Conservation (phyloP, 2,329 filamentous ascomycete genomes). For the Hypocrella siamensis region DNA sequence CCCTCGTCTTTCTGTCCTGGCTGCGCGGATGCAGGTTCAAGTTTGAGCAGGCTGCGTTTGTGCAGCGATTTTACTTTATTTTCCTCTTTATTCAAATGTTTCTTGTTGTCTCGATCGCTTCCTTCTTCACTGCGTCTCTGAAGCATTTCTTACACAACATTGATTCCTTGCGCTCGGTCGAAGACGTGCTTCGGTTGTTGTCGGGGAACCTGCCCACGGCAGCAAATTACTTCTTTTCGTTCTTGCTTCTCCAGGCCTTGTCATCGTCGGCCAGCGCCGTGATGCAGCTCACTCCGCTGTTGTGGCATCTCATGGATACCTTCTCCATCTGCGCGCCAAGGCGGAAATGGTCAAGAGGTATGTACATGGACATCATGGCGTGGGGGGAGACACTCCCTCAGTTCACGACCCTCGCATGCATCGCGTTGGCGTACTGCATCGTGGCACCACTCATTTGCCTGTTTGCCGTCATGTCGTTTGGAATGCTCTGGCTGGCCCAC, state of each 20-base stretch:
- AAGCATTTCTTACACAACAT: background rate
- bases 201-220: background rate
- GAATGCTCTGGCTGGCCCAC: background rate
- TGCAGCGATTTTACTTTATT: background rate
- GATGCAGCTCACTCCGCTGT: background rate
- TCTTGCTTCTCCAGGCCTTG: background rate
- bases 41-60: background rate
- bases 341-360: background rate
- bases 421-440: background rate
- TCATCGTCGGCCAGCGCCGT: background rate
- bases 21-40: background rate
- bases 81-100: conserved; percentile 1
- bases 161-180: background rate
- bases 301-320: background rate
- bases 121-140: background rate
- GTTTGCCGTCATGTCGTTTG: background rate
- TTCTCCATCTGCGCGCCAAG: background rate
- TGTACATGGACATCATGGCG: background rate
- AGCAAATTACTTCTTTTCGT: conserved; percentile 1
- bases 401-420: background rate
- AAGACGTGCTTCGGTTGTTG: background rate
- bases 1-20: background rate
- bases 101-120: background rate
- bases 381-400: background rate
- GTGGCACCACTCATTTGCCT: background rate